Conservation (phyloP, 2,329 filamentous ascomycete species). For the Colletotrichum somersetense region DNA sequence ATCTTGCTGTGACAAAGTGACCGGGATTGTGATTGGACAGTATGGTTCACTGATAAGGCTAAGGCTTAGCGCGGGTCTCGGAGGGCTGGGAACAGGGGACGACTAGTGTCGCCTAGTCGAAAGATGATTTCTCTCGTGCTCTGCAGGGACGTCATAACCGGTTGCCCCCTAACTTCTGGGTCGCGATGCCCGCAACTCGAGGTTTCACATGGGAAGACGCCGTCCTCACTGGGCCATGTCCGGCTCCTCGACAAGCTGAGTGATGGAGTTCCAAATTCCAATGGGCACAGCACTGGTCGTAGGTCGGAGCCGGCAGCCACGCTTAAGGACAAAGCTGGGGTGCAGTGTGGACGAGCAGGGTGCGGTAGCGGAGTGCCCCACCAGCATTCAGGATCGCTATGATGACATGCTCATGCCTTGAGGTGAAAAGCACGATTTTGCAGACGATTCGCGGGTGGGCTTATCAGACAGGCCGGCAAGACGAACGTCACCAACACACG, state of each 20-base stretch:
- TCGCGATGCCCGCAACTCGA: slow-evolving; percentile 24
- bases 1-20: slow-evolving; percentile 39
- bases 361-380: not conserved
- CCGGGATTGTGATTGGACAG: slow-evolving; percentile 27
- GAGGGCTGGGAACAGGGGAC: slow-evolving; percentile 30
- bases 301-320: slow-evolving; percentile 17
- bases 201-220: slow-evolving; percentile 31
- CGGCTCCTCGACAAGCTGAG: slow-evolving; percentile 12
- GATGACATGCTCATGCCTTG: slow-evolving; percentile 16
- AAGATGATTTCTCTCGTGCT: not conserved
- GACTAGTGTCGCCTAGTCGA: slow-evolving; percentile 16
- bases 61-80: slow-evolving; percentile 29
- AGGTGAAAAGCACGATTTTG: not conserved
- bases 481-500: not conserved
- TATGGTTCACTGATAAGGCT: slow-evolving; percentile 39
- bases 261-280: not conserved
- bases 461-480: slow-evolving; percentile 8
- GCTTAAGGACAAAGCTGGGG: slow-evolving; percentile 16
- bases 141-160: slow-evolving; percentile 26
- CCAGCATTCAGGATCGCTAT: not conserved
- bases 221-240: slow-evolving; percentile 28
- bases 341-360: slow-evolving; percentile 7
- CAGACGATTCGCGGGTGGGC: slow-evolving; percentile 1
- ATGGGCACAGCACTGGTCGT: slow-evolving; percentile 22
- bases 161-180: slow-evolving; percentile 33